Percentiles rank a stretch among this genome's conserved stretches.
Conservation (phyloP, 2,329 filamentous ascomycete genomes). For the Rhynchosporium secalis region DNA sequence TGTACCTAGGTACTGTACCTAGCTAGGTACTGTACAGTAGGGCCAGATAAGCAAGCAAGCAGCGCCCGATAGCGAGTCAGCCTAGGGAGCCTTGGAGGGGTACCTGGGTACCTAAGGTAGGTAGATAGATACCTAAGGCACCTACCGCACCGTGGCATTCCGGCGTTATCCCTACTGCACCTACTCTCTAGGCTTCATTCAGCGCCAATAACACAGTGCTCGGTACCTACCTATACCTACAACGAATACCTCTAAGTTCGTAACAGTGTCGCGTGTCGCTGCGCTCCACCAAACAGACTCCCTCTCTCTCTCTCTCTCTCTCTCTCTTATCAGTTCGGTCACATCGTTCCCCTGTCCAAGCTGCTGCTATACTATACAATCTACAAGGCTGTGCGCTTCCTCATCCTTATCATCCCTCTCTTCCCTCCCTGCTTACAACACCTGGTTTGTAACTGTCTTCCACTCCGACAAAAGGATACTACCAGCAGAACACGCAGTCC, state of each 20-base stretch:
- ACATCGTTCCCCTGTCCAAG: not conserved
- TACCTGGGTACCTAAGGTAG: no score
- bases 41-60: not conserved
- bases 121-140: no score
- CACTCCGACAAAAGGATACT: not conserved
- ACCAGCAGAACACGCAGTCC: not conserved
- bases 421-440: slow-evolving; percentile 1
- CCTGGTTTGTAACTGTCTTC: no score
- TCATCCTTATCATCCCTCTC: not conserved
- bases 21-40: not conserved
- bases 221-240: no score
- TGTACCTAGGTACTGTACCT: no score
- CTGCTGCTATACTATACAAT: not conserved
- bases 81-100: not conserved
- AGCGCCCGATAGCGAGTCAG: not conserved
- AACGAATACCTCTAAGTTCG: no score
- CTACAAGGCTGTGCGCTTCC: not conserved
- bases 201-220: not conserved
- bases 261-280: not conserved
- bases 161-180: no score
- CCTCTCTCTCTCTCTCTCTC: not conserved
- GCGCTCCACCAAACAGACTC: not conserved
- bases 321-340: slow-evolving; percentile 7
- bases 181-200: not conserved
- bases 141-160: not conserved